Evolutionary conservation across 345 rosid genomes (phyloP).

Genomic region (Boechera retrofracta): DNA sequence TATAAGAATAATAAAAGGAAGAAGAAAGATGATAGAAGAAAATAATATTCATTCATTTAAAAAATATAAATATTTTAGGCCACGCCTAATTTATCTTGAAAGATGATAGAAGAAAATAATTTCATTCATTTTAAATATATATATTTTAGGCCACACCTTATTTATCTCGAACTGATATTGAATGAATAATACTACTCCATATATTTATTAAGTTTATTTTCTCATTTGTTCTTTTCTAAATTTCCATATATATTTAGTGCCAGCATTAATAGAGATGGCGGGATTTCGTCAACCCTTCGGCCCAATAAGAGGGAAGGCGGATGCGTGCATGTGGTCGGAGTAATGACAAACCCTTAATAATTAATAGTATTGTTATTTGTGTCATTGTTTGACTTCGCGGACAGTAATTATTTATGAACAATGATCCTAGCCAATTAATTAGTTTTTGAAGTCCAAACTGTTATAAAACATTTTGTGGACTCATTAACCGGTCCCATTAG

Average conservation of each 20-base stretch:
- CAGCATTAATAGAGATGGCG: conserved; percentile 25
- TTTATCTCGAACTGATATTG: too few relatives aligned
- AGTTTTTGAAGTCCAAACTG: neutral
- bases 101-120: too few relatives aligned
- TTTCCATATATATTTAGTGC: neutral
- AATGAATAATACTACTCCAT: too few relatives aligned
- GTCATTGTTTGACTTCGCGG: neutral
- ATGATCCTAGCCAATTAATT: neutral
- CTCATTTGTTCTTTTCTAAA: too few relatives aligned
- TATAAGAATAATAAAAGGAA: too few relatives aligned
- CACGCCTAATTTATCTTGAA: neutral
- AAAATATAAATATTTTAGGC: neutral
- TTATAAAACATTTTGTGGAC: too few relatives aligned
- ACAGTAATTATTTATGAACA: neutral
- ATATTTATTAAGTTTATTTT: too few relatives aligned
- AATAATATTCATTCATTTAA: neutral
- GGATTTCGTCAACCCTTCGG: conserved; percentile 32
- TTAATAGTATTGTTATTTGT: neutral
- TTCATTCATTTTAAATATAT: too few relatives aligned
- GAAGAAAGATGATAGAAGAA: too few relatives aligned
- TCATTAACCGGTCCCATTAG: too few relatives aligned
- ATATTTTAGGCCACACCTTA: too few relatives aligned
- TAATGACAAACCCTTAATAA: conserved; percentile 23
- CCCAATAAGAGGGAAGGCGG: conserved; percentile 29
- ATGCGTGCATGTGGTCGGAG: conserved; percentile 36